Base-by-base conservation (phyloP, 2,329 filamentous ascomycete genomes). In the Phialemoniopsis sp. region DNA sequence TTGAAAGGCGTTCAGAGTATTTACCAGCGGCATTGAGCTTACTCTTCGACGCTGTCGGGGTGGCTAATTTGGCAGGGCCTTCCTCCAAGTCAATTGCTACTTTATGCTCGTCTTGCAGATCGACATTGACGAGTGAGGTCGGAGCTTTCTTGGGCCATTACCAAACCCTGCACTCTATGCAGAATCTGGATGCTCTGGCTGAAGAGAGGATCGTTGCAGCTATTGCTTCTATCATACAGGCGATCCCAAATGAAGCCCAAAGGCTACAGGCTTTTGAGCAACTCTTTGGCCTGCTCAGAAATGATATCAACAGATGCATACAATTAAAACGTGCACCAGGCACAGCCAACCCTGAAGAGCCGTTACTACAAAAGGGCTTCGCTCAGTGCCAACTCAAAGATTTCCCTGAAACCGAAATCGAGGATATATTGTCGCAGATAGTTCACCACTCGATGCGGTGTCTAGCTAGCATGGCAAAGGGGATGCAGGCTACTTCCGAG, bases 191-290 rank as follows among this genome's bases (percentile, higher is more conserved):
- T 46, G 77, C 77, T 30, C 66, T 81, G 38, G 82, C 82, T 2
- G 87, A 87, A 52, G 86, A 90, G 53, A 80, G 79, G 49, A 76
- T 91, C 1, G 70, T 89, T 5, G 80, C 84, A 31, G 87, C 80
- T 3, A 86, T 93, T 47, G 78, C 86, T 8, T 81, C 80, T 8
- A 82, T 93, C 32, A 75, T 89, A 21, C 86, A 93, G 59, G 85
- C 85, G 8, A 69, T 88, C 9, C 64, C 76, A 1, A 72, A 78
- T 3, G 72, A 82, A 36, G 61, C 67, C 16, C 64, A 68, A 13
- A 80, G 80, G 45, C 58, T 76, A 3, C 57, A 57, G 21, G 72
- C 76, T 29, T 67, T 85, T 26, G 66, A 72, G 42, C 69, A 73
- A 40, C 64, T 91, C 18, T 64, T 88, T 26, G 56, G 66, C 7